Evolutionary conservation across 192 early-diverging fungal species (phyloP).

Genomic region (Mortierella antarctica): DNA sequence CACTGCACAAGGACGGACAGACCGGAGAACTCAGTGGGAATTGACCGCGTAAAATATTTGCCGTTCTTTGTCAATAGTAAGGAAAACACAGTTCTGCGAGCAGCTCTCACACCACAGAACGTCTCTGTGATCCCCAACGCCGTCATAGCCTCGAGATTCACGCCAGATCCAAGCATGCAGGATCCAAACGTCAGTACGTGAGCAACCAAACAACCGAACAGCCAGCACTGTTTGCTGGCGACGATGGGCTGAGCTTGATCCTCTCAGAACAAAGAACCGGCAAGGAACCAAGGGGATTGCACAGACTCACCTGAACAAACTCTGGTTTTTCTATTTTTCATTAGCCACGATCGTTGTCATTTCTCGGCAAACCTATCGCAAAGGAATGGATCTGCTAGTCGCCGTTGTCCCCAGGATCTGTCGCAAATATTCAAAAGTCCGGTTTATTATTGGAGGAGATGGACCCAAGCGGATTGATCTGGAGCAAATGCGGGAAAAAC

Average conservation of each 20-base stretch:
- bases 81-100: slow-evolving; percentile 97
- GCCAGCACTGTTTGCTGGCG: too few relatives aligned
- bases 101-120: slow-evolving; percentile 85
- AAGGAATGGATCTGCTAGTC: slow-evolving; percentile 94
- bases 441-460: slow-evolving; percentile 97
- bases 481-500: slow-evolving; percentile 96
- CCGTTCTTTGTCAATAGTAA: slow-evolving; percentile 69
- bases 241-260: too few relatives aligned
- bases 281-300: too few relatives aligned
- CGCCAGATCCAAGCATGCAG: slow-evolving; percentile 79
- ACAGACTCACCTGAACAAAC: neutral
- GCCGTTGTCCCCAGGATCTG: slow-evolving; percentile 94
- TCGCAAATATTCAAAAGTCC: slow-evolving; percentile 76
- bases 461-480: slow-evolving; percentile 96
- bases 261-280: too few relatives aligned
- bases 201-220: too few relatives aligned
- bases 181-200: slow-evolving; percentile 80
- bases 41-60: too few relatives aligned
- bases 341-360: slow-evolving; percentile 94
- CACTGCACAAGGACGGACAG: neutral
- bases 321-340: slow-evolving; percentile 1
- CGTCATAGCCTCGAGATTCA: slow-evolving; percentile 92
- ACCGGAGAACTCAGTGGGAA: too few relatives aligned
- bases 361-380: slow-evolving; percentile 92
- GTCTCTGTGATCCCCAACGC: slow-evolving; percentile 99